Evolutionary conservation across 805 yeast species (phyloP).

Genomic region (Pichia insulana): DNA sequence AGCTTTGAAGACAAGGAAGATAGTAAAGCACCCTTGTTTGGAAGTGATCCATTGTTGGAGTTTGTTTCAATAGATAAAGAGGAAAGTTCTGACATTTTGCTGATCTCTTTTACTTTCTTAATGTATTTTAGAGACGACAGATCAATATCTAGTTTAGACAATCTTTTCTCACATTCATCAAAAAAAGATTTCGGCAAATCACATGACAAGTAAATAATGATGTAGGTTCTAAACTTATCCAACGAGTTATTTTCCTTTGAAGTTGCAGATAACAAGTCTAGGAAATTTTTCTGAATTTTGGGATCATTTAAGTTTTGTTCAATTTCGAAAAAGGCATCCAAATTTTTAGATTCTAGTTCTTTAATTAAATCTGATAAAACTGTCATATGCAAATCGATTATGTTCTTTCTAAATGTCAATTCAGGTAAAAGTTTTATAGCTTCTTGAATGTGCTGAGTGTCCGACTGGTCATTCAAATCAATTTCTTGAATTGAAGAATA

Average conservation of each 20-base stretch:
- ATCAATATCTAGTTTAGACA: conserved; percentile 49
- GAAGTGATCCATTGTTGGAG: conserved; percentile 21
- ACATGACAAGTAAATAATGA: conserved; percentile 60
- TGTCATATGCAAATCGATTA: conserved; percentile 95
- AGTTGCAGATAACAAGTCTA: conserved; percentile 41
- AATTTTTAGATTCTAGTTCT: conserved; percentile 75
- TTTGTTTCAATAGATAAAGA: conserved; percentile 26
- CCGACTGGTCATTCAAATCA: conserved; percentile 47
- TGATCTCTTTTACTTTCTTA: conserved; percentile 70
- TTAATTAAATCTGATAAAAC: conserved; percentile 77
- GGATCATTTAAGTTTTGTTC: conserved; percentile 74
- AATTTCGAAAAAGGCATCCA: conserved; percentile 88
- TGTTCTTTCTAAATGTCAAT: conserved; percentile 75
- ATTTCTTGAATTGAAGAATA: conserved; percentile 69
- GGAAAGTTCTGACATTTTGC: conserved; percentile 39
- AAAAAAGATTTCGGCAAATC: conserved; percentile 40
- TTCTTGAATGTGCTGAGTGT: conserved; percentile 63
- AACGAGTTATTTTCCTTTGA: conserved; percentile 47
- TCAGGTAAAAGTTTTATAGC: conserved; percentile 93
- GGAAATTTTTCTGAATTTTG: conserved; percentile 48
- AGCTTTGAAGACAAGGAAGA: conserved; percentile 68
- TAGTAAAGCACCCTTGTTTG: conserved; percentile 42
- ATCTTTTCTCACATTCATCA: conserved; percentile 53
- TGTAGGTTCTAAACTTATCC: conserved; percentile 84
- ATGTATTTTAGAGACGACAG: conserved; percentile 62